Percentiles rank a stretch among this genome's conserved stretches.
These are phyloP conservation scores for Pelargonium fulgidum DNA, from an alignment of 441 rosid species.

Conservation along the genomic window DNA sequence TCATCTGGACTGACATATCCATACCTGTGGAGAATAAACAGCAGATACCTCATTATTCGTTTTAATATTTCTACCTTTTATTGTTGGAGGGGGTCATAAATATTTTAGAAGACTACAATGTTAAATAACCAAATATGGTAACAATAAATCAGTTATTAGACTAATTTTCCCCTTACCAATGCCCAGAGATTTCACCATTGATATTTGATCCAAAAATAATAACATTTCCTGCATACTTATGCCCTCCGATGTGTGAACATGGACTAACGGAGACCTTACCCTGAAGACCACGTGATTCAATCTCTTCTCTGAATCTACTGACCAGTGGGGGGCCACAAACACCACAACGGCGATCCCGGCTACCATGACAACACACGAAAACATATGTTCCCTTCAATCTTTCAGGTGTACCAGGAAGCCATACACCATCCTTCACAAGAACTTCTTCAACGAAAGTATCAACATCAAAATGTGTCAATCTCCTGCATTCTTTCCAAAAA, in stretches of 20 bases:
- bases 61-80: too few relatives aligned
- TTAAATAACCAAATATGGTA: not conserved
- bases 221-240: constrained; percentile 90
- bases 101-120: not conserved
- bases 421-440: constrained; percentile 87
- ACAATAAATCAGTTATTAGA: constrained; percentile 14
- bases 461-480: constrained; percentile 97
- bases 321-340: constrained; percentile 85
- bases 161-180: constrained; percentile 47
- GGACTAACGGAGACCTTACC: constrained; percentile 89
- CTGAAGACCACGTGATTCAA: constrained; percentile 58
- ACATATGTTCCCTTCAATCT: constrained; percentile 64
- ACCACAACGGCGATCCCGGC: constrained; percentile 85
- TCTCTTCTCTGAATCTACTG: constrained; percentile 80
- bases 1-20: constrained; percentile 91
- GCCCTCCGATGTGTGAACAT: constrained; percentile 95
- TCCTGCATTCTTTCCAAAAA: constrained; percentile 50
- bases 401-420: constrained; percentile 94
- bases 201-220: constrained; percentile 67
- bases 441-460: constrained; percentile 98
- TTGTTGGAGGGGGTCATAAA: not conserved
- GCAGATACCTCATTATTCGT: constrained; percentile 1
- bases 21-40: constrained; percentile 45
- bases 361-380: constrained; percentile 91
- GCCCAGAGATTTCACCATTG: constrained; percentile 58